Percentiles rank a stretch among this genome's conserved stretches.
Evolutionary conservation across 345 rosid genomes (phyloP).

Genomic region (Psidium guajava): DNA sequence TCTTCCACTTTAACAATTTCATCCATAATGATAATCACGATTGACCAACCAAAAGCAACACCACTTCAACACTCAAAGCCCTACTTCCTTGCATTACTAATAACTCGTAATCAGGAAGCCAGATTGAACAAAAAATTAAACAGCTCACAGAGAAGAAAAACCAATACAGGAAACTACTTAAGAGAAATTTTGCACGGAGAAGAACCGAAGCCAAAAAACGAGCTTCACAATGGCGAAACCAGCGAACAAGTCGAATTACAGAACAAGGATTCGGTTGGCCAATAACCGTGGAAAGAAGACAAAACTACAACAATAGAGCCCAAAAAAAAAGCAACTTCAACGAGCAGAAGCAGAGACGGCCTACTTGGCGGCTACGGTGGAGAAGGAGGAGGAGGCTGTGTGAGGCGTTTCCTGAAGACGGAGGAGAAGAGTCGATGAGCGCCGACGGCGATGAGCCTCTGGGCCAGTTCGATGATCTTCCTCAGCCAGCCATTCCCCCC

Average conservation of each 20-base stretch:
- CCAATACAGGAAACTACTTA: neutral
- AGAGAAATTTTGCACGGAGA: neutral
- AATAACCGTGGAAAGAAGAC: neutral
- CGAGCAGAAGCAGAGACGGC: neutral
- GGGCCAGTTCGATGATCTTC: slow-evolving; percentile 90
- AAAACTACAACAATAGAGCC: neutral
- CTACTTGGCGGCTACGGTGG: slow-evolving; percentile 1
- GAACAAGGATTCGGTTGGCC: neutral
- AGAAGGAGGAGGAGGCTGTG: slow-evolving; percentile 13
- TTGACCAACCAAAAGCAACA: neutral
- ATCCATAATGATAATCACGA: neutral
- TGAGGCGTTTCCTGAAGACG: slow-evolving; percentile 63
- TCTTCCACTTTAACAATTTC: neutral
- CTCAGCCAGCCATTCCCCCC: slow-evolving; percentile 57
- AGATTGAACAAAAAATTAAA: neutral
- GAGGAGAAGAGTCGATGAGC: slow-evolving; percentile 72
- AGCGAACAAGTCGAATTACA: neutral
- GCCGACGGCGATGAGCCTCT: slow-evolving; percentile 54
- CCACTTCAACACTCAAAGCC: neutral
- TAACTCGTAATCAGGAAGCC: neutral
- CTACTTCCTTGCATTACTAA: neutral
- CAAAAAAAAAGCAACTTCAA: neutral
- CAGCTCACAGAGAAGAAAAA: neutral
- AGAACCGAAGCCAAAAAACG: neutral
- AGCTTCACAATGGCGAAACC: neutral